A percentile compares a stretch with the other conserved stretches of the same genome.
These are phyloP conservation scores for Rhododendron simsii DNA, from an alignment of 148 eudicot genomes.

Conservation along the genomic window DNA sequence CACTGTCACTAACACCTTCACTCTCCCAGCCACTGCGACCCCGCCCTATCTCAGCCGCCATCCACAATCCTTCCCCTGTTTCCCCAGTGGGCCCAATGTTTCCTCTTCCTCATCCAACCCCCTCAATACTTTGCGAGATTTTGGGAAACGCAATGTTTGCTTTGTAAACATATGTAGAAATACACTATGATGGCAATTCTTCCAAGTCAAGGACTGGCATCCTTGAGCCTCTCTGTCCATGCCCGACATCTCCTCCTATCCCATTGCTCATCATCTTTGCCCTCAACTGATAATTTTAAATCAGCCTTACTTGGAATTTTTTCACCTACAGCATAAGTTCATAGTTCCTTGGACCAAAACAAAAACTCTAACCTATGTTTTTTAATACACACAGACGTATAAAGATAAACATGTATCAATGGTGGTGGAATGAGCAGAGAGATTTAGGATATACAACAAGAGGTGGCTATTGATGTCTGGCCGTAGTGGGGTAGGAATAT, in stretches of 20 bases:
- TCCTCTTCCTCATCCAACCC: background rate
- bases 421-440: background rate
- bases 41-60: background rate
- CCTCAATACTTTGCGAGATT: background rate
- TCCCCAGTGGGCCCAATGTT: background rate
- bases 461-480: background rate
- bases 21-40: background rate
- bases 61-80: background rate
- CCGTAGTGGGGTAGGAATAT: background rate
- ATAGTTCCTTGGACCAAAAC: background rate
- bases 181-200: background rate
- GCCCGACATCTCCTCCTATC: background rate
- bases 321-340: background rate
- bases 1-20: background rate
- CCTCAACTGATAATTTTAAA: background rate
- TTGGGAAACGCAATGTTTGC: background rate
- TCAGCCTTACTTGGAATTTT: background rate
- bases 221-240: background rate
- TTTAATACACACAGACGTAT: background rate
- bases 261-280: background rate
- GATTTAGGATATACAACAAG: background rate
- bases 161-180: background rate
- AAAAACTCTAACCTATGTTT: too few species aligned
- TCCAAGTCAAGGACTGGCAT: background rate
- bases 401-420: background rate